phyloP scores from a whole-genome alignment of 2,329 filamentous ascomycete genomes.

The Nemania bipapillata region DNA sequence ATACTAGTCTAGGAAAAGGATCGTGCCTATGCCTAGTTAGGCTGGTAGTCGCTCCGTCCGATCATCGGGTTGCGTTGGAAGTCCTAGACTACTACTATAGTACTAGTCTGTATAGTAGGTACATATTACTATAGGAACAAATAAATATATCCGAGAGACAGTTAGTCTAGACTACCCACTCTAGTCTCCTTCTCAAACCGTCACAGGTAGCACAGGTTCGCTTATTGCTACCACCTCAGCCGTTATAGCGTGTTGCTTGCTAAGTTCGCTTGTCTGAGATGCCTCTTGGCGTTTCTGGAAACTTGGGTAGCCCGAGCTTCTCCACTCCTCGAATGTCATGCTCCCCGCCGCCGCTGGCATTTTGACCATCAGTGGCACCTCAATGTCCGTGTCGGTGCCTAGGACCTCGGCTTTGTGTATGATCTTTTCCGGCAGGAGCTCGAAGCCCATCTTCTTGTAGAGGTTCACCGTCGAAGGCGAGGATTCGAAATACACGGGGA shows the following conservation, averaged over 20 bases:
- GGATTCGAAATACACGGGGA: conserved; percentile 23
- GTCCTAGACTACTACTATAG: background rate
- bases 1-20: background rate
- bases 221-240: background rate
- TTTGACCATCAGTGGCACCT: conserved; percentile 22
- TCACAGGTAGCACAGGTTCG: background rate
- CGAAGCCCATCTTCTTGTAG: conserved; percentile 23
- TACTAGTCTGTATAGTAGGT: no score
- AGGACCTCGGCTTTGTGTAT: conserved; percentile 21
- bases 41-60: background rate
- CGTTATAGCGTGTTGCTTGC: conserved; percentile 1
- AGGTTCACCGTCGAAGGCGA: conserved; percentile 23
- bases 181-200: background rate
- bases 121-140: no score
- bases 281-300: background rate
- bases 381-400: conserved; percentile 7
- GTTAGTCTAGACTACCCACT: no score
- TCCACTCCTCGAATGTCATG: conserved; percentile 24
- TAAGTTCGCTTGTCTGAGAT: background rate
- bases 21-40: background rate
- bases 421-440: conserved; percentile 12
- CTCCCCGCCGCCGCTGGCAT: conserved; percentile 14
- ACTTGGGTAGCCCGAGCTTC: conserved; percentile 7
- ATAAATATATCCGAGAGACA: no score
- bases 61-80: background rate